Evolutionary conservation across 1,139 yeast species (phyloP).

Genomic region (Hansenula lynferdii): DNA sequence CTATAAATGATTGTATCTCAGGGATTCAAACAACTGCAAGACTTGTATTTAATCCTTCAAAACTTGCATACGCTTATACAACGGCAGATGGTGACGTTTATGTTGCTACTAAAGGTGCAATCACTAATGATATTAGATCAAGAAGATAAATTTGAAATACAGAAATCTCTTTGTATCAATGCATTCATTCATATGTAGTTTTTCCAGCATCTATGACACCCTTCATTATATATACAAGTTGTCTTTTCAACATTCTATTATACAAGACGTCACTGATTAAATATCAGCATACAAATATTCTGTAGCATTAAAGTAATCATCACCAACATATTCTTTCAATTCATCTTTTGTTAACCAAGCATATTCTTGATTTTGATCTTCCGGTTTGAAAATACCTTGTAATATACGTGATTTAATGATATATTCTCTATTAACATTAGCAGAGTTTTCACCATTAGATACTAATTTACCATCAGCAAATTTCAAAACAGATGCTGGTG

Average conservation of each 20-base stretch:
- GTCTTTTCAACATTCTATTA: background rate
- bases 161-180: background rate
- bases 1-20: constrained; percentile 34
- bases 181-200: background rate
- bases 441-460: constrained; percentile 11
- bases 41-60: constrained; percentile 40
- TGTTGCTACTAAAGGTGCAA: constrained; percentile 5
- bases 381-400: constrained; percentile 70
- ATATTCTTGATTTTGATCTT: constrained; percentile 38
- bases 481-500: constrained; percentile 72
- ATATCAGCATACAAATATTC: constrained; percentile 48
- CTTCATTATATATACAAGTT: background rate
- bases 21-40: constrained; percentile 33
- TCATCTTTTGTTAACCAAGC: constrained; percentile 89
- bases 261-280: constrained; percentile 15
- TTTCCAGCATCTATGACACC: background rate
- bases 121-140: background rate
- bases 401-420: constrained; percentile 84
- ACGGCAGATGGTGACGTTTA: constrained; percentile 33
- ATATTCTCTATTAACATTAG: constrained; percentile 34
- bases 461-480: constrained; percentile 25
- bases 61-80: constrained; percentile 32
- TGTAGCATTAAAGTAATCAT: constrained; percentile 49
- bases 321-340: constrained; percentile 48
- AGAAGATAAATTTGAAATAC: constrained; percentile 1